These are phyloP conservation scores for Trypanosoma avium DNA, from an alignment of 208 protist genomes.

Conservation along the genomic window DNA sequence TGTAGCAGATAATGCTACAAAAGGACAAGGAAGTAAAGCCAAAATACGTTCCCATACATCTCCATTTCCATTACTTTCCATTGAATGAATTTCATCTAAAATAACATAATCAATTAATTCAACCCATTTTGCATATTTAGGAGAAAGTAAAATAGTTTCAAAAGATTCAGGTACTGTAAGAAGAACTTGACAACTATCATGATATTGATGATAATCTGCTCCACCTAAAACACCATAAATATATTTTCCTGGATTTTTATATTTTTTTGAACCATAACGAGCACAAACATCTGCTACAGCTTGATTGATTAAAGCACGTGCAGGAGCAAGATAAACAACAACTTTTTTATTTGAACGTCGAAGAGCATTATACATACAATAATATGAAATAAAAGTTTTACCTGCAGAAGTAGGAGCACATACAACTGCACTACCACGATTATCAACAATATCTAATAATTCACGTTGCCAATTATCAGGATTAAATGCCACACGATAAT, in stretches of 20 bases:
- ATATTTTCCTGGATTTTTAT: slow-evolving; percentile 61
- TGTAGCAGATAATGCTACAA: slow-evolving; percentile 95
- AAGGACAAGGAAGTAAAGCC: slow-evolving; percentile 87
- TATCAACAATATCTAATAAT: slow-evolving; percentile 94
- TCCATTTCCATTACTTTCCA: slow-evolving; percentile 89
- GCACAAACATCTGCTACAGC: slow-evolving; percentile 92
- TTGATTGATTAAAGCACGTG: slow-evolving; percentile 95
- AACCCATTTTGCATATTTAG: slow-evolving; percentile 82
- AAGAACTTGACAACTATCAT: slow-evolving; percentile 92
- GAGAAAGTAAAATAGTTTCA: slow-evolving; percentile 91
- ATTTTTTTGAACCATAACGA: slow-evolving; percentile 90
- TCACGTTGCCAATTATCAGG: slow-evolving; percentile 95
- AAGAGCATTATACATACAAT: slow-evolving; percentile 94
- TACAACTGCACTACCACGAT: slow-evolving; percentile 90
- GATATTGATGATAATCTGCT: slow-evolving; percentile 82
- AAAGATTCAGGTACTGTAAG: slow-evolving; percentile 93
- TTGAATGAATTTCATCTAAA: slow-evolving; percentile 95
- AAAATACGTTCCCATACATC: slow-evolving; percentile 94
- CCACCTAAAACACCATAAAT: slow-evolving; percentile 88
- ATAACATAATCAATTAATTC: slow-evolving; percentile 93
- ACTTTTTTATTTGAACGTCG: slow-evolving; percentile 82
- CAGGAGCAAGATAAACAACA: slow-evolving; percentile 93
- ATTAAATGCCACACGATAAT: slow-evolving; percentile 93
- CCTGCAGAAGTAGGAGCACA: slow-evolving; percentile 94
- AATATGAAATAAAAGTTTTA: slow-evolving; percentile 98